These are phyloP conservation scores for Aspergillus bertholletiae DNA, from an alignment of 495 filamentous ascomycete species.

Conservation along the genomic window DNA sequence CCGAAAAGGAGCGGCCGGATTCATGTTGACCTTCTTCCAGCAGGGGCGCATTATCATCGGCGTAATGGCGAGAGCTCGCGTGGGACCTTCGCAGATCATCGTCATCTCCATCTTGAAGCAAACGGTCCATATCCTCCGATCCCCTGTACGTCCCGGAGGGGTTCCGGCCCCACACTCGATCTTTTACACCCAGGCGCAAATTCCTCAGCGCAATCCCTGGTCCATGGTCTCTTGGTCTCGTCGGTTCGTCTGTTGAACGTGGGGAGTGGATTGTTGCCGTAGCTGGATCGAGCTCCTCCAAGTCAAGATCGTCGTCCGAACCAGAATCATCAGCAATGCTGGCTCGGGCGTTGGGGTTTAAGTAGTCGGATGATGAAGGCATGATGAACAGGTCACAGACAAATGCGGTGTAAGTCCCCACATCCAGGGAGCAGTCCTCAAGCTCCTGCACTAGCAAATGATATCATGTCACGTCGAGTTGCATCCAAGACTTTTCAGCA, in stretches of 20 bases:
- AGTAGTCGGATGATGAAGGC: slow-evolving; percentile 40
- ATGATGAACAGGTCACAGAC: slow-evolving; percentile 17
- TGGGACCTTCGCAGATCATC: slow-evolving; percentile 36
- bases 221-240: slow-evolving; percentile 40
- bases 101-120: slow-evolving; percentile 51
- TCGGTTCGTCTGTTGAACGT: slow-evolving; percentile 38
- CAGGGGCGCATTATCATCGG: slow-evolving; percentile 65
- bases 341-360: slow-evolving; percentile 29
- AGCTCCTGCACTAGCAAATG: slow-evolving; percentile 13
- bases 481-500: slow-evolving; percentile 15
- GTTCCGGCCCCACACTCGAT: slow-evolving; percentile 53
- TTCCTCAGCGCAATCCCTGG: slow-evolving; percentile 68
- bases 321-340: slow-evolving; percentile 32
- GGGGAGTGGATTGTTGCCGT: slow-evolving; percentile 38
- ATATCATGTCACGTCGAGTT: slow-evolving; percentile 24
- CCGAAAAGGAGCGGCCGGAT: slow-evolving; percentile 27
- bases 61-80: slow-evolving; percentile 49
- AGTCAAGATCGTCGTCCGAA: slow-evolving; percentile 59
- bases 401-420: slow-evolving; percentile 4
- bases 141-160: slow-evolving; percentile 40
- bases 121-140: slow-evolving; percentile 51
- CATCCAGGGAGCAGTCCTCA: slow-evolving; percentile 8
- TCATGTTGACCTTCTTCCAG: slow-evolving; percentile 38
- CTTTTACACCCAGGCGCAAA: slow-evolving; percentile 63
- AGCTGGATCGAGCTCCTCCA: slow-evolving; percentile 68